Base-by-base conservation (phyloP, 2,329 filamentous ascomycete genomes). In the Achaetomium macrosporum region DNA sequence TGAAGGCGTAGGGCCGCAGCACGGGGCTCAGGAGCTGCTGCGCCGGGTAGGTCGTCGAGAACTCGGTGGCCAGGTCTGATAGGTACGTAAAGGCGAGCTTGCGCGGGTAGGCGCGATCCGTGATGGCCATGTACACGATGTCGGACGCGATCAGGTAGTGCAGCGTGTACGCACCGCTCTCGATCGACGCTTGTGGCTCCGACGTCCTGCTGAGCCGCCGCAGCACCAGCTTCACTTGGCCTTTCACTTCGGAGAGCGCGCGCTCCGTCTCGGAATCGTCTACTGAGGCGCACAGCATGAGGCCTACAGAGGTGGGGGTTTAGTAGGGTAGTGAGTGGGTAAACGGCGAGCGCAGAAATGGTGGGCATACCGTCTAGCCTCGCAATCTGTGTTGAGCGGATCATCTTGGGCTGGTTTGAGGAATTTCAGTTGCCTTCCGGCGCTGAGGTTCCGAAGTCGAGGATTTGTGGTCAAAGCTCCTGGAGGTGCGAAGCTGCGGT, bases 71-170 rank as follows among this genome's bases (percentile, higher is more conserved):
- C 50, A 99, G 81, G 75, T 99, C 93, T 63, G 89, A 84, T 56
- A 99, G 90, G 79, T 97, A 99, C 57, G 92, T 96, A 73, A 99
- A 96, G 66, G 95, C 92, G 45, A 99, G 87, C 73, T 99, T 97
- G 72, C 93, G 92, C 54, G 93, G 92, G 77, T 97, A 99, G 52
- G 89, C 89, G 53, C 83, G 81, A 71, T 96, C 91, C 76, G 88
- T 91, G 71, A 99, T 92, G 77, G 88, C 90, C 64, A 97, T 79
- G 77, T 95, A 97, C 73, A 90, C 85, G 62, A 99, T 79, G 64
- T 88, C 85, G 65, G 84, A 78, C 64, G 86, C 77, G 72, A 99
- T 88, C 58, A 92, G 76, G 65, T 82, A 95, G 88, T 99, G 91
- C 68, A 97, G 78, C 57, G 84, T 90, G 76, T 89, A 91, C 75